These are phyloP conservation scores for Rhodocollybia butyracea DNA, from an alignment of 768 basidiomycete species.

Conservation along the genomic window DNA sequence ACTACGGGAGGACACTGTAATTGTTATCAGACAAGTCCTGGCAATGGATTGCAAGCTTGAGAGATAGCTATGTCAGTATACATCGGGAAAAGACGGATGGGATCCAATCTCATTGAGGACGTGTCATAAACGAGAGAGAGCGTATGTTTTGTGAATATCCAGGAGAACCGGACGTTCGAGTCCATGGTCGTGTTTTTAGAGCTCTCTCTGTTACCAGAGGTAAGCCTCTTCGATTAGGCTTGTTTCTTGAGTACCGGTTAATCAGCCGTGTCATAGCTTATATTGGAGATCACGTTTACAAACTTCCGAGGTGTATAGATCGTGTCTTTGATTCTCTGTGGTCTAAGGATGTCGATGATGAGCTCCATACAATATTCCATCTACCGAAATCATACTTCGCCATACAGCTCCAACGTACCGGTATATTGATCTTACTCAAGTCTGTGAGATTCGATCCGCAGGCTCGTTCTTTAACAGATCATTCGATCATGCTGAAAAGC, in stretches of 20 bases:
- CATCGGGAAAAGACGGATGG: slow-evolving; percentile 28
- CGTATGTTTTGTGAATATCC: slow-evolving; percentile 44
- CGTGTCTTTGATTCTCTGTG: slow-evolving; percentile 38
- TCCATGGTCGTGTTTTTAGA: slow-evolving; percentile 46
- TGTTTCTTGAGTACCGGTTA: too few relatives aligned
- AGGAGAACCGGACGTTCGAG: slow-evolving; percentile 39
- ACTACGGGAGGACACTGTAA: slow-evolving; percentile 28
- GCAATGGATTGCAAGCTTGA: slow-evolving; percentile 49
- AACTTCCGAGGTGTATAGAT: slow-evolving; percentile 47
- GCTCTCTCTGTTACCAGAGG: slow-evolving; percentile 58
- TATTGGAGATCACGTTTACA: slow-evolving; percentile 54
- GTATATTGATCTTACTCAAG: slow-evolving; percentile 33
- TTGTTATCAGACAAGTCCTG: slow-evolving; percentile 45
- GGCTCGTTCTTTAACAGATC: too few relatives aligned
- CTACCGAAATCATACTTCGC: slow-evolving; percentile 44
- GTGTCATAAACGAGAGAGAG: slow-evolving; percentile 46
- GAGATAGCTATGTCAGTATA: slow-evolving; percentile 52
- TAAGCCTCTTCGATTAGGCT: too few relatives aligned
- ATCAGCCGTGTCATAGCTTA: too few relatives aligned
- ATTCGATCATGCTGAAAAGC: not conserved
- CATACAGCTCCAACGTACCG: slow-evolving; percentile 44
- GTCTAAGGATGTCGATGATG: not conserved
- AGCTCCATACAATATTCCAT: slow-evolving; percentile 40
- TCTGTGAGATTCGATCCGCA: slow-evolving; percentile 9
- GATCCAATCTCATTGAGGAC: slow-evolving; percentile 36